Evolutionary conservation across 306 rosid genomes (phyloP).

Genomic region (Adenanthera pavonina): DNA sequence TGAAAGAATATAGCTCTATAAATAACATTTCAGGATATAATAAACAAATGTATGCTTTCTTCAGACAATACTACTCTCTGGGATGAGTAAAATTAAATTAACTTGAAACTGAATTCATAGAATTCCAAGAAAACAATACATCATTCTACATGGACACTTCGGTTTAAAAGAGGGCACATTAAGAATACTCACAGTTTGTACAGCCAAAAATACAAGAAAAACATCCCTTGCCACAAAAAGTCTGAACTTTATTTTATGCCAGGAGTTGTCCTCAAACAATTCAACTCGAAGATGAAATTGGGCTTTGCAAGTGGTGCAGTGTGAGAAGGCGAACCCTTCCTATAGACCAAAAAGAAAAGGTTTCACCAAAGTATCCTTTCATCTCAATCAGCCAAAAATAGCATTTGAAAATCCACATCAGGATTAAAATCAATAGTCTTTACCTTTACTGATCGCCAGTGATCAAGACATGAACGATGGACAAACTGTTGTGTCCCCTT

Average conservation of each 20-base stretch:
- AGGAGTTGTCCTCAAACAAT: conserved; percentile 80
- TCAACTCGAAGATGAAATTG: conserved; percentile 88
- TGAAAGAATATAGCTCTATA: not conserved
- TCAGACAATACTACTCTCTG: not conserved
- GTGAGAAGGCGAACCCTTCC: conserved; percentile 99
- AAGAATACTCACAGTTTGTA: conserved; percentile 84
- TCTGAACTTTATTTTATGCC: conserved; percentile 89
- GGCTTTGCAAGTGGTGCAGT: conserved; percentile 99
- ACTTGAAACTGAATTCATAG: conserved; percentile 22
- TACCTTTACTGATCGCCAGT: conserved; percentile 99
- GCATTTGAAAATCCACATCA: conserved; percentile 34
- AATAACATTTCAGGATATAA: not conserved
- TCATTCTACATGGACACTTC: conserved; percentile 3
- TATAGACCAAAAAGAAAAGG: conserved; percentile 35
- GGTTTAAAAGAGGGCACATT: not conserved
- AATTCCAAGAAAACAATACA: conserved; percentile 19
- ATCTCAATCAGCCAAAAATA: conserved; percentile 32
- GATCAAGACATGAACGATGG: conserved; percentile 97
- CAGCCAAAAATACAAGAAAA: conserved; percentile 89
- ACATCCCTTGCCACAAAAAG: conserved; percentile 98
- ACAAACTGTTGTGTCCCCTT: conserved; percentile 99
- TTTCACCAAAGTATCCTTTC: conserved; percentile 31
- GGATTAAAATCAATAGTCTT: conserved; percentile 27
- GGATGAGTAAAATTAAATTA: conserved; percentile 7
- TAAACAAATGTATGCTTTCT: not conserved